These are phyloP conservation scores for Suillus luteus DNA, from an alignment of 768 basidiomycete species.

Conservation along the genomic window DNA sequence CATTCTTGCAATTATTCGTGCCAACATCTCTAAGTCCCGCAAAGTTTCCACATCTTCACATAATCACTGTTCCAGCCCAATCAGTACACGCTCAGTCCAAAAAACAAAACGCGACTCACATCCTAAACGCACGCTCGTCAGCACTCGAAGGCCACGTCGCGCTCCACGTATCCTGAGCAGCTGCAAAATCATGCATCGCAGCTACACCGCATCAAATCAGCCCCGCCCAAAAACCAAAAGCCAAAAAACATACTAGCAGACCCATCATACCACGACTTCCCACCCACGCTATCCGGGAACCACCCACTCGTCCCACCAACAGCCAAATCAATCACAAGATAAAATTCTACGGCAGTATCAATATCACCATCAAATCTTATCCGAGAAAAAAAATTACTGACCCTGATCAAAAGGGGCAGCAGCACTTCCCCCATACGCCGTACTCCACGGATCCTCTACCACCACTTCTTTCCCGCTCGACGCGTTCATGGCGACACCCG, in stretches of 20 bases:
- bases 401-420: slow-evolving; percentile 47
- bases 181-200: slow-evolving; percentile 75
- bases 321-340: slow-evolving; percentile 77
- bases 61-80: slow-evolving; percentile 25
- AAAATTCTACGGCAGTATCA: slow-evolving; percentile 56
- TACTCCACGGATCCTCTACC: slow-evolving; percentile 52
- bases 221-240: slow-evolving; percentile 17
- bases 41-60: slow-evolving; percentile 38
- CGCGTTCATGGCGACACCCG: slow-evolving; percentile 47
- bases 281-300: slow-evolving; percentile 52
- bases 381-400: slow-evolving; percentile 35
- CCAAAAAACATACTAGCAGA: slow-evolving; percentile 44
- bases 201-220: slow-evolving; percentile 18
- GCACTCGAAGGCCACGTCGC: slow-evolving; percentile 71
- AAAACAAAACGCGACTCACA: slow-evolving; percentile 40
- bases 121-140: slow-evolving; percentile 65
- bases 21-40: slow-evolving; percentile 13
- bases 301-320: slow-evolving; percentile 77
- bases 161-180: slow-evolving; percentile 64
- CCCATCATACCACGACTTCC: slow-evolving; percentile 61
- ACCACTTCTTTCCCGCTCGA: slow-evolving; percentile 40
- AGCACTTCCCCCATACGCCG: slow-evolving; percentile 40
- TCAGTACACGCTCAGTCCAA: neutral
- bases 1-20: neutral
- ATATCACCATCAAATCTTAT: neutral